Percentiles rank a stretch among this genome's conserved stretches.
Conservation (phyloP, 1,139 yeast species). For the Sugiyamaella novakii region DNA sequence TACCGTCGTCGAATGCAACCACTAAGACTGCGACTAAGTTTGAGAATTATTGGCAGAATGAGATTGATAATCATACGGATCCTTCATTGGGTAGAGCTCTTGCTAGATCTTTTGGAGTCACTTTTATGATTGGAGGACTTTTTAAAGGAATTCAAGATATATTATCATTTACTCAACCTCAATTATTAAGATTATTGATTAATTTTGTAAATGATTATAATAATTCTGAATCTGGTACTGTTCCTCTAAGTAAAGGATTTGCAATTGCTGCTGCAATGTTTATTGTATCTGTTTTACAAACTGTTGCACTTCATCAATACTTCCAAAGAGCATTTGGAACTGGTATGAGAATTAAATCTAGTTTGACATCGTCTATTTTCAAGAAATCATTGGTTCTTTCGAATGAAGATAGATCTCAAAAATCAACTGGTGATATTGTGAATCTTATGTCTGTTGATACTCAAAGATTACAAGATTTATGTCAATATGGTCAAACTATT, state of each 20-base stretch:
- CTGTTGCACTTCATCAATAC: conserved; percentile 87
- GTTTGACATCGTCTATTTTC: conserved; percentile 77
- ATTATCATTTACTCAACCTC: conserved; percentile 88
- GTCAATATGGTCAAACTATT: conserved; percentile 80
- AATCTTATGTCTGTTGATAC: conserved; percentile 97
- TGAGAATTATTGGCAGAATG: conserved; percentile 60
- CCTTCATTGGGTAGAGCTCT: conserved; percentile 74
- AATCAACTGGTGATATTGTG: conserved; percentile 95
- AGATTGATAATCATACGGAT: conserved; percentile 45
- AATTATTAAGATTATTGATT: conserved; percentile 72
- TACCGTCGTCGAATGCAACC: conserved; percentile 69
- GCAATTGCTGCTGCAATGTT: conserved; percentile 87
- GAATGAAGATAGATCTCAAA: conserved; percentile 75
- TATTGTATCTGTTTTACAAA: conserved; percentile 75
- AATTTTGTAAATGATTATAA: conserved; percentile 78
- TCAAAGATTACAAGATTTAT: conserved; percentile 87
- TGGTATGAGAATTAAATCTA: conserved; percentile 86
- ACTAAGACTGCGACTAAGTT: conserved; percentile 48
- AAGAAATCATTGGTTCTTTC: conserved; percentile 78
- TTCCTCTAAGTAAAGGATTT: conserved; percentile 77
- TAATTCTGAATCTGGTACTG: conserved; percentile 36
- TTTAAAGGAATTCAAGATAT: conserved; percentile 79
- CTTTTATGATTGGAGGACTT: conserved; percentile 69
- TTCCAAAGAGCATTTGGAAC: conserved; percentile 85
- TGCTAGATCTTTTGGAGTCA: conserved; percentile 66